Percentiles rank a stretch among this genome's conserved stretches.
These are phyloP conservation scores for Fragilaria radians DNA, from an alignment of 108 stramenopile species.

Conservation along the genomic window DNA sequence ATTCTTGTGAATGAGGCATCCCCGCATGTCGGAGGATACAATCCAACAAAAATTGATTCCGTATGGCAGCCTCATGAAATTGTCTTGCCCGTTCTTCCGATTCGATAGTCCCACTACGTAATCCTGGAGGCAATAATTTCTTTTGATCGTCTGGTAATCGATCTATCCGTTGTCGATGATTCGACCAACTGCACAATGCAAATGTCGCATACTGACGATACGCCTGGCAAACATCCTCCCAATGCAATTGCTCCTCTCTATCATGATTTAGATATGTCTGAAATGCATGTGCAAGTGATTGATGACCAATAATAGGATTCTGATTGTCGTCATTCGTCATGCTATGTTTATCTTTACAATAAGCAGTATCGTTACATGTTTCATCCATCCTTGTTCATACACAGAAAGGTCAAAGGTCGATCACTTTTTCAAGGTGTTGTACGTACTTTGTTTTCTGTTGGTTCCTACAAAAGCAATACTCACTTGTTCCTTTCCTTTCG, in stretches of 20 bases:
- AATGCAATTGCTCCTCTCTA: slow-evolving; percentile 49
- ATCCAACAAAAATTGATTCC: slow-evolving; percentile 83
- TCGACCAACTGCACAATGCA: slow-evolving; percentile 44
- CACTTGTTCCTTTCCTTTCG: too few relatives aligned
- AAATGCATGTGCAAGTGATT: slow-evolving; percentile 29
- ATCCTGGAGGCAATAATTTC: slow-evolving; percentile 35
- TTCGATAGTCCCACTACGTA: slow-evolving; percentile 32
- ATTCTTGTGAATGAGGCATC: slow-evolving; percentile 51
- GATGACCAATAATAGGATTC: slow-evolving; percentile 13
- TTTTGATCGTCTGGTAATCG: slow-evolving; percentile 28
- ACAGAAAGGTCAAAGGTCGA: too few relatives aligned
- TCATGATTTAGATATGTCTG: slow-evolving; percentile 34
- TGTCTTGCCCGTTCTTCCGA: slow-evolving; percentile 15
- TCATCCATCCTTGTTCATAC: too few relatives aligned
- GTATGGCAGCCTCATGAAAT: slow-evolving; percentile 58
- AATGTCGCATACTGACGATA: slow-evolving; percentile 81
- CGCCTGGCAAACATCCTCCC: slow-evolving; percentile 50
- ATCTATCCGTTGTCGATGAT: slow-evolving; percentile 33
- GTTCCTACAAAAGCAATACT: too few relatives aligned
- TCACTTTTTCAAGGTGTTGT: too few relatives aligned
- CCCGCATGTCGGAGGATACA: slow-evolving; percentile 55
- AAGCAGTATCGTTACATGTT: too few relatives aligned
- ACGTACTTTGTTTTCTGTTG: too few relatives aligned
- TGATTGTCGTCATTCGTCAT: too few relatives aligned
- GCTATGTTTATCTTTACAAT: too few relatives aligned